Evolutionary conservation across 2,329 filamentous ascomycete species (phyloP).

Genomic region (Aspergillus luchuensis): DNA sequence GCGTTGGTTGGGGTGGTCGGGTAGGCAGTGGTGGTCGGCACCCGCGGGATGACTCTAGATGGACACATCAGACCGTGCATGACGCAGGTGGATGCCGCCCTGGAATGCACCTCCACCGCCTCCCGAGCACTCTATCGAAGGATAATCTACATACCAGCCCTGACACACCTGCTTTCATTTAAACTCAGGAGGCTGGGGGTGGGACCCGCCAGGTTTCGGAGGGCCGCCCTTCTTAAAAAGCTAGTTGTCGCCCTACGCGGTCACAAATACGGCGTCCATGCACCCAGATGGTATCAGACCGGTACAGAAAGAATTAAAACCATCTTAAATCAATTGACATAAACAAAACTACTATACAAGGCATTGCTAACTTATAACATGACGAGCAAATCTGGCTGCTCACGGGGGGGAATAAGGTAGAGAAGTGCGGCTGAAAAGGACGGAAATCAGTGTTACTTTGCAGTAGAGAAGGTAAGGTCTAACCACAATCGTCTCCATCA

Average conservation of each 20-base stretch:
- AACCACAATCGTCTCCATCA: constrained; percentile 24
- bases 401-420: not conserved
- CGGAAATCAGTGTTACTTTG: constrained; percentile 22
- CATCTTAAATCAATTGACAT: not conserved
- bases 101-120: constrained; percentile 4
- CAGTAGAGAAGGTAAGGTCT: constrained; percentile 26
- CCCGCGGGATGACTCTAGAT: no score
- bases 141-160: not conserved
- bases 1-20: no score
- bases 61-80: constrained; percentile 5
- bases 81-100: constrained; percentile 5
- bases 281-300: not conserved
- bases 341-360: constrained; percentile 9
- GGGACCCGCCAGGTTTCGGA: not conserved
- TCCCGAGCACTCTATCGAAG: not conserved
- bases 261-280: not conserved
- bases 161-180: not conserved
- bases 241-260: no score
- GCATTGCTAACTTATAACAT: constrained; percentile 3
- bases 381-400: not conserved
- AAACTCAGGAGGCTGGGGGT: not conserved
- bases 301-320: not conserved
- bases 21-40: no score
- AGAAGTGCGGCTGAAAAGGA: constrained; percentile 1
- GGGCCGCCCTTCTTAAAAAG: no score